Evolutionary conservation across 2,329 filamentous ascomycete genomes (phyloP).

Genomic region (Aschersonia sp.): DNA sequence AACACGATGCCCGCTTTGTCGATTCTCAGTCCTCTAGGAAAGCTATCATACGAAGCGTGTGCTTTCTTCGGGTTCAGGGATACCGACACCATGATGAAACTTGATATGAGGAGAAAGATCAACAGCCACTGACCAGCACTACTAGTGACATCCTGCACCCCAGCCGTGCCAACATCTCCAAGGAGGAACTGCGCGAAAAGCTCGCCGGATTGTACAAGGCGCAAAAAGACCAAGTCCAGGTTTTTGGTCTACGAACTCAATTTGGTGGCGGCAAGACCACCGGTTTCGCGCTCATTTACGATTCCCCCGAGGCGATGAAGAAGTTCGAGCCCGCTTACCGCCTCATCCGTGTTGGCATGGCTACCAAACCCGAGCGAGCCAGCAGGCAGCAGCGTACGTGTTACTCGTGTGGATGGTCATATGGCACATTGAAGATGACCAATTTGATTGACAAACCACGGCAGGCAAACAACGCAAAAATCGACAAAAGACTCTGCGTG

Average conservation of each 20-base stretch:
- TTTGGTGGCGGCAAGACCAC: constrained; percentile 99
- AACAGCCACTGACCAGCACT: too few species aligned
- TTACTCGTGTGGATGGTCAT: too few species aligned
- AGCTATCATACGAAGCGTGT: too few species aligned
- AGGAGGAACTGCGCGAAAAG: constrained; percentile 95
- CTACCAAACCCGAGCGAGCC: constrained; percentile 91
- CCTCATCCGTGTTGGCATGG: constrained; percentile 84
- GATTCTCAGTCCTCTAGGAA: too few species aligned
- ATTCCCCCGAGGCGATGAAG: constrained; percentile 96
- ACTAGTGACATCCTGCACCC: constrained; percentile 97
- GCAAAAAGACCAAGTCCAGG: constrained; percentile 91
- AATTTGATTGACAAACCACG: constrained; percentile 10
- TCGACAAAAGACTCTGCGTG: constrained; percentile 95
- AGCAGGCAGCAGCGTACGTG: constrained; percentile 97
- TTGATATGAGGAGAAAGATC: too few species aligned
- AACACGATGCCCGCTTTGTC: too few species aligned
- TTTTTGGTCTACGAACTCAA: constrained; percentile 97
- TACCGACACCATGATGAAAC: too few species aligned
- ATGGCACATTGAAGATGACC: too few species aligned
- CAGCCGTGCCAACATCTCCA: constrained; percentile 95
- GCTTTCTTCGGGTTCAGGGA: too few species aligned
- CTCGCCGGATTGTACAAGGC: constrained; percentile 95
- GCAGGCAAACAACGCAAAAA: constrained; percentile 99
- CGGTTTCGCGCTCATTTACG: constrained; percentile 97
- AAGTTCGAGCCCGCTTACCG: constrained; percentile 99